These are phyloP conservation scores for Murraya paniculata DNA, from an alignment of 345 rosid genomes.

Conservation along the genomic window DNA sequence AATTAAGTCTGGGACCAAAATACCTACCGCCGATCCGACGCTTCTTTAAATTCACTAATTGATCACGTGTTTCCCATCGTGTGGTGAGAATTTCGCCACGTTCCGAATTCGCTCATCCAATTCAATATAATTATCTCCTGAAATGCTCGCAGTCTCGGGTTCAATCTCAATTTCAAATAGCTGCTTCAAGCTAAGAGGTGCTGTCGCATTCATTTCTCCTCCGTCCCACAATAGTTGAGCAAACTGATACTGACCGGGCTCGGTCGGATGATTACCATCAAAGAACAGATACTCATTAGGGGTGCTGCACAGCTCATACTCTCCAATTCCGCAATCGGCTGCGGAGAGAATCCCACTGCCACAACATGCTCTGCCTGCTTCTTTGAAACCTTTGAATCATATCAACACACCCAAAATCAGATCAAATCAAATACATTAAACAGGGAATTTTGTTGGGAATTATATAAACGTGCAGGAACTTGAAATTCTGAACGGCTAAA, in stretches of 20 bases:
- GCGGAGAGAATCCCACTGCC: constrained; percentile 22
- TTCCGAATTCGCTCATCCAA: no score
- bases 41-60: no score
- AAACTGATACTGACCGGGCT: background rate
- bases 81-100: no score
- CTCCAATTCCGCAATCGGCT: background rate
- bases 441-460: no score
- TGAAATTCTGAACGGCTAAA: no score
- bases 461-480: no score
- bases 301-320: constrained; percentile 11
- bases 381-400: constrained; percentile 22
- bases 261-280: constrained; percentile 8
- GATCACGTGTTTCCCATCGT: no score
- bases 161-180: background rate
- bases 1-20: no score
- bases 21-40: no score
- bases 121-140: background rate
- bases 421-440: no score
- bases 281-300: constrained; percentile 12
- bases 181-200: constrained; percentile 11
- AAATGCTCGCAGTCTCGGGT: background rate
- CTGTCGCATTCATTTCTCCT: background rate
- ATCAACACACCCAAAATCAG: no score
- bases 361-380: constrained; percentile 22
- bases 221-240: constrained; percentile 1